A percentile compares a stretch with the other conserved stretches of the same genome.
phyloP scores from a whole-genome alignment of 2,329 filamentous ascomycete genomes.

The Curvularia sp. region DNA sequence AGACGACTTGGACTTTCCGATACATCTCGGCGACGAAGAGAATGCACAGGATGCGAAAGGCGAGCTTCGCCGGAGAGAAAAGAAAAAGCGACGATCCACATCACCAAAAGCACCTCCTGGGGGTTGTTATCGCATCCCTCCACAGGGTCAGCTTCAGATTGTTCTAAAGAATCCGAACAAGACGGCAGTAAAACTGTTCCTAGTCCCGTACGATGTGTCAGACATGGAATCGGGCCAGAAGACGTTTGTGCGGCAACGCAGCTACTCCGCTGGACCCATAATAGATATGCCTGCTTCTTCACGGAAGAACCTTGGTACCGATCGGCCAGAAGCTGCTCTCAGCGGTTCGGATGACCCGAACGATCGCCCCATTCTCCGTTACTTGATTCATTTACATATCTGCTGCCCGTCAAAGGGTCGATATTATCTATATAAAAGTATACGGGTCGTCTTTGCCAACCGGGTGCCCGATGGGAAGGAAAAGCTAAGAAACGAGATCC shows the following conservation, averaged over 20 bases:
- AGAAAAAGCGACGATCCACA: slow-evolving; percentile 64
- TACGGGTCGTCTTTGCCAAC: slow-evolving; percentile 95
- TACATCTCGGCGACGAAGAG: slow-evolving; percentile 30
- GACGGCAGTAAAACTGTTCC: slow-evolving; percentile 93
- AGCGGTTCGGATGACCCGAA: slow-evolving; percentile 58
- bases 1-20: slow-evolving; percentile 36
- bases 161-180: slow-evolving; percentile 99
- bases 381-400: slow-evolving; percentile 91
- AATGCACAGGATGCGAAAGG: slow-evolving; percentile 27
- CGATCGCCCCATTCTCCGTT: slow-evolving; percentile 79
- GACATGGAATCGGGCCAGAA: slow-evolving; percentile 95
- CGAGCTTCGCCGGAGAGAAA: slow-evolving; percentile 59
- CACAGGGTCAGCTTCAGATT: slow-evolving; percentile 93
- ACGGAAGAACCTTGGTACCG: slow-evolving; percentile 59
- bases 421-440: slow-evolving; percentile 88
- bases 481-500: slow-evolving; percentile 86
- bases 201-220: slow-evolving; percentile 88
- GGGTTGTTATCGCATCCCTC: slow-evolving; percentile 91
- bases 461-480: slow-evolving; percentile 95
- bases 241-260: slow-evolving; percentile 93
- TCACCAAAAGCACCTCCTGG: slow-evolving; percentile 75
- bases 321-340: slow-evolving; percentile 61
- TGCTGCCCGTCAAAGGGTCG: slow-evolving; percentile 84
- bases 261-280: slow-evolving; percentile 86
- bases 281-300: slow-evolving; percentile 70